Conservation (phyloP, 2,329 filamentous ascomycete species). For the Passalora sequoiae region DNA sequence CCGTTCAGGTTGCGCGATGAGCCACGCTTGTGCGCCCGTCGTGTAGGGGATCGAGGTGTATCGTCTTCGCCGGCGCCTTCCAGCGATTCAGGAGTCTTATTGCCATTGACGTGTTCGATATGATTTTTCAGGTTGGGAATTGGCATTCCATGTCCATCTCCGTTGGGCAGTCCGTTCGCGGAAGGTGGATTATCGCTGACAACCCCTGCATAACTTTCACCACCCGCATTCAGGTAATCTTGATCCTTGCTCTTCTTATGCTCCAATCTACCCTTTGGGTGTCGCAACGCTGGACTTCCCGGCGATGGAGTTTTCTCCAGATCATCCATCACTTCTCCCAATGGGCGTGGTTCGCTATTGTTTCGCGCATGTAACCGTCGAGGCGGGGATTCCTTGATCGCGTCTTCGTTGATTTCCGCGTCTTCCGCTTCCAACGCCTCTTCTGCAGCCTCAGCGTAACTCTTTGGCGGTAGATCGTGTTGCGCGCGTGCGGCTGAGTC, state of each 20-base stretch:
- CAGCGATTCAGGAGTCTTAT: constrained; percentile 21
- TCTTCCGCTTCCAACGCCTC: constrained; percentile 22
- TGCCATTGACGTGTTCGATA: constrained; percentile 12
- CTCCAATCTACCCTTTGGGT: constrained; percentile 28
- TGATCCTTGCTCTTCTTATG: constrained; percentile 13
- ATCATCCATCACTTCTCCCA: constrained; percentile 35
- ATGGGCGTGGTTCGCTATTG: constrained; percentile 29
- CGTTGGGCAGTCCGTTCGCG: constrained; percentile 18
- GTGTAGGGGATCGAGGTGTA: constrained; percentile 25
- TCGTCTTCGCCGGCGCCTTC: constrained; percentile 30
- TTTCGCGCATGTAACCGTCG: constrained; percentile 21
- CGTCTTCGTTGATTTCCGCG: constrained; percentile 18
- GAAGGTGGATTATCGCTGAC: constrained; percentile 20
- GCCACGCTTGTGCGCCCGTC: constrained; percentile 27
- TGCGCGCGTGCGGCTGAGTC: constrained; percentile 37
- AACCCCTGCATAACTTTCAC: constrained; percentile 22
- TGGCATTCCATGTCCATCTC: constrained; percentile 18
- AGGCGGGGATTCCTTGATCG: constrained; percentile 35
- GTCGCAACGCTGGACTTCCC: constrained; percentile 28
- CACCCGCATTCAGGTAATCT: not conserved
- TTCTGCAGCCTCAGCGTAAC: constrained; percentile 40
- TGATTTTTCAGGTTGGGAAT: constrained; percentile 7
- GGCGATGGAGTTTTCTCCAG: constrained; percentile 25
- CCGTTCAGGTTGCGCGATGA: constrained; percentile 24
- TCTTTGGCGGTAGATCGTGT: constrained; percentile 39